Evolutionary conservation across 768 basidiomycete species (phyloP).

Genomic region (Gautieria morchelliformis): DNA sequence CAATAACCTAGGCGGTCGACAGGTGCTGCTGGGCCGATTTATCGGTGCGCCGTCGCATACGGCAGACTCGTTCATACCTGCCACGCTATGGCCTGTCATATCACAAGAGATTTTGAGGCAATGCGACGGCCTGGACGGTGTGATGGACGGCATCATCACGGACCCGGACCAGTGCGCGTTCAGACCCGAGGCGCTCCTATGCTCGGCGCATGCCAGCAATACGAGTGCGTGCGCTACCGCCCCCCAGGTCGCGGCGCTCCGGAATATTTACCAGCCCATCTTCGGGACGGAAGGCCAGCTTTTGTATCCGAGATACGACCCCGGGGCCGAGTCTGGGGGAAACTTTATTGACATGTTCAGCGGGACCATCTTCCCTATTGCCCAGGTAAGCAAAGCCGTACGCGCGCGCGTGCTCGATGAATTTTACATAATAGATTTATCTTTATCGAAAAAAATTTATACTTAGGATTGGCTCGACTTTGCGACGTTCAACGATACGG

Average conservation of each 20-base stretch:
- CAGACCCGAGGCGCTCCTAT: conserved; percentile 20
- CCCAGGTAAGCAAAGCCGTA: not conserved
- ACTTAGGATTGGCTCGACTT: not conserved
- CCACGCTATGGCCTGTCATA: conserved; percentile 19
- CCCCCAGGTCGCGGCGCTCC: conserved; percentile 19
- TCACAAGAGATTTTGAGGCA: conserved; percentile 22
- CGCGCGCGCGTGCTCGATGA: too few relatives aligned
- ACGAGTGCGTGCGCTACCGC: conserved; percentile 16
- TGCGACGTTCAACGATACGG: conserved; percentile 13
- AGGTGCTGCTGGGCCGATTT: conserved; percentile 9
- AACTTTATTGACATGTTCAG: conserved; percentile 2
- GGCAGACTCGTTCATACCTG: conserved; percentile 16
- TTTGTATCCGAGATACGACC: conserved; percentile 19
- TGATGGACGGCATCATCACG: conserved; percentile 21
- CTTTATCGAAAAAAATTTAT: too few relatives aligned
- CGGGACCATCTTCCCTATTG: not conserved
- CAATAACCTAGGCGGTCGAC: conserved; percentile 14
- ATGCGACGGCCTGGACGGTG: conserved; percentile 24
- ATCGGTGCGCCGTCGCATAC: conserved; percentile 10
- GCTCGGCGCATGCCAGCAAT: conserved; percentile 1
- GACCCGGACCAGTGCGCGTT: conserved; percentile 21
- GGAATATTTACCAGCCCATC: conserved; percentile 18
- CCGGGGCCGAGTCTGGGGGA: conserved; percentile 16
- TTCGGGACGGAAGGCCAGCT: conserved; percentile 19
- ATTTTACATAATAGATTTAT: too few relatives aligned